Base-by-base conservation (phyloP, 371 early-diverging fungal genomes). In the Lichtheimia hyalospora region DNA sequence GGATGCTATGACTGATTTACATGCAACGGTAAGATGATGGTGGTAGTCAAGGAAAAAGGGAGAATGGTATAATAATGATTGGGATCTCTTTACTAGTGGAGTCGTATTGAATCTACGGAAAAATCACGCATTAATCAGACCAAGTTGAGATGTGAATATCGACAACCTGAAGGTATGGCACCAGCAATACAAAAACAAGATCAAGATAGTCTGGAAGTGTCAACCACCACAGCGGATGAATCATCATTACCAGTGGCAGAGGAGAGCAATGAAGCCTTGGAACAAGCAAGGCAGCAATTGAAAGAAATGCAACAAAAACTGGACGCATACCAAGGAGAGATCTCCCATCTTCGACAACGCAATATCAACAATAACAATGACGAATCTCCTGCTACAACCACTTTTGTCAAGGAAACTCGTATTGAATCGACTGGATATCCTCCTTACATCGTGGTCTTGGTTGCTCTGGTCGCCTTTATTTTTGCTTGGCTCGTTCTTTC, bases 121-220 rank as follows among this genome's bases (percentile, higher is more conserved):
- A 82, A 62, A 59, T 72, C 64, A 14, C 66, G 61, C 49, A 82
- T 89, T 55, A 74, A 74, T 54, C 87, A 87, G 64, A 77, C 79
- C 25, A 89, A 85, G 64, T 71, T 89, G 28, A 84, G 81, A 41
- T 86, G 86, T 27, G 44, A 46, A 21, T 46, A 46, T 21, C 46
- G 46, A 21, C 46, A 46, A 46, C 46, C 46, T 7, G 6, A 34
- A 8, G 10, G 2, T 10, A 34, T 2, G 16, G 2, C 10, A 21
- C 10, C 21, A 21, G 1, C 18, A 5, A 1, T 14, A 46, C 6
- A 7, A 10, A 10, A 46, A 46, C 18, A 46, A 46, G 46, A 46
- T 2, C n/a, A 18, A 14, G 21, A 46, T 7, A 21, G 10, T 46
- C 5, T n/a, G 46, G 46, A 21, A n/a, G 46, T 18, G 16, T 46